Conservation (phyloP, 352 stramenopile genomes). For the Phytophthora agathidicida region DNA sequence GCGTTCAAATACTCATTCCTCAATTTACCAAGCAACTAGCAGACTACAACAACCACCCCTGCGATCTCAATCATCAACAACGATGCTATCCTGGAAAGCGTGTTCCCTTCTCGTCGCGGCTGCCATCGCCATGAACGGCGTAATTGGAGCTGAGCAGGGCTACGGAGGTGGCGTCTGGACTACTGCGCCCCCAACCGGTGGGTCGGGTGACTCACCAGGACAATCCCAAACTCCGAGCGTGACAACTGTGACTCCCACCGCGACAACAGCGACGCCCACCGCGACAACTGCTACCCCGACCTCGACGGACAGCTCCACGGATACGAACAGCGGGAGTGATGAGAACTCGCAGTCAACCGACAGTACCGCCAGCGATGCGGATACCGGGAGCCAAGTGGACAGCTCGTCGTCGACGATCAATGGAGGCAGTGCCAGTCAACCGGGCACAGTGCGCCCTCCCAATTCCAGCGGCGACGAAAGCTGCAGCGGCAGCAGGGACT, state of each 20-base stretch:
- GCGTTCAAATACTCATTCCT: no score
- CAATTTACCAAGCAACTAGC: constrained; percentile 9
- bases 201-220: not conserved
- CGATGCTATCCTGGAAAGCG: constrained; percentile 20
- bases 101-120: constrained; percentile 13
- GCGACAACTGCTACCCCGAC: not conserved
- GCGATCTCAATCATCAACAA: not conserved
- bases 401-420: not conserved
- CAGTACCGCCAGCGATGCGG: constrained; percentile 11
- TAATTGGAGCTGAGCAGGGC: constrained; percentile 17
- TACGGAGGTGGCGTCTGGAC: constrained; percentile 22
- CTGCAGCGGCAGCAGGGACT: constrained; percentile 2
- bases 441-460: no score
- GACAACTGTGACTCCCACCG: not conserved
- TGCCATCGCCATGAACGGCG: constrained; percentile 16
- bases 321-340: not conserved
- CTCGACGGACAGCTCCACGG: constrained; percentile 1
- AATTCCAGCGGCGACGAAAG: constrained; percentile 2
- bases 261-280: not conserved
- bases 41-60: not conserved
- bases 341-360: constrained; percentile 3
- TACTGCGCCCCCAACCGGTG: not conserved
- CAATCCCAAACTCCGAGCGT: not conserved
- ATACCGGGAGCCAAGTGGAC: constrained; percentile 6
- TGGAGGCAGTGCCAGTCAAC: not conserved